phyloP scores from a whole-genome alignment of 2,329 filamentous ascomycete genomes.

The Emericellopsis atlantica region DNA sequence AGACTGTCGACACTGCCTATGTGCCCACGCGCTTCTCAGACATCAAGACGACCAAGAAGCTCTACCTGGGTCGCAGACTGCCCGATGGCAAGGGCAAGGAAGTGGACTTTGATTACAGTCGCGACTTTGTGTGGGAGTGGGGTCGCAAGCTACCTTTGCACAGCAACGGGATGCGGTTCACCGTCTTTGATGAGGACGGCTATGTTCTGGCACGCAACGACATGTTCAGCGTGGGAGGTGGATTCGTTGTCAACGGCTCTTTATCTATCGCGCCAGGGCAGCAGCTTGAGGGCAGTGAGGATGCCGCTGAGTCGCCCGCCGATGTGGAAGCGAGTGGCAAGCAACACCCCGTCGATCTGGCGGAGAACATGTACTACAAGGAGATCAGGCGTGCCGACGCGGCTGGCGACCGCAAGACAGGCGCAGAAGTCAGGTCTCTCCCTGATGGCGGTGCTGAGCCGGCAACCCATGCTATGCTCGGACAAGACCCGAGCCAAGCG shows the following conservation, averaged over 20 bases:
- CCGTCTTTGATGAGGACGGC: conserved; percentile 33
- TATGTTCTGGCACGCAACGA: conserved; percentile 34
- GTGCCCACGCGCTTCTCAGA: conserved; percentile 30
- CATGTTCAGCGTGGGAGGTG: conserved; percentile 37
- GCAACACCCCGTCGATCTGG: conserved; percentile 29
- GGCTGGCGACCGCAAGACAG: conserved; percentile 28
- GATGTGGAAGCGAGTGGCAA: background rate
- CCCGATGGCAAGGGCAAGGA: conserved; percentile 25
- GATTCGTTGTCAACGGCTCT: conserved; percentile 37
- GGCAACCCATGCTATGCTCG: background rate
- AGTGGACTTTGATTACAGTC: conserved; percentile 34
- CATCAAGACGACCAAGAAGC: conserved; percentile 31
- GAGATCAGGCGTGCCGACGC: conserved; percentile 33
- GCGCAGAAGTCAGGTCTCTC: conserved; percentile 25
- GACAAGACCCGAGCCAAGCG: too few relatives aligned
- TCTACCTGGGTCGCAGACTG: conserved; percentile 28
- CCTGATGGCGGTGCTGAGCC: background rate
- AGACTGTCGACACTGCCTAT: conserved; percentile 34
- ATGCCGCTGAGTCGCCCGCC: conserved; percentile 2
- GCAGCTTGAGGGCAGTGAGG: conserved; percentile 2
- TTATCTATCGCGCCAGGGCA: conserved; percentile 26
- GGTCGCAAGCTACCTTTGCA: conserved; percentile 35
- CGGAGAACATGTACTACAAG: conserved; percentile 39
- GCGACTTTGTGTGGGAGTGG: conserved; percentile 38
- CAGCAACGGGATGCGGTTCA: conserved; percentile 39